These are phyloP conservation scores for Amphichorda felina DNA, from an alignment of 2,329 filamentous ascomycete species.

Conservation along the genomic window DNA sequence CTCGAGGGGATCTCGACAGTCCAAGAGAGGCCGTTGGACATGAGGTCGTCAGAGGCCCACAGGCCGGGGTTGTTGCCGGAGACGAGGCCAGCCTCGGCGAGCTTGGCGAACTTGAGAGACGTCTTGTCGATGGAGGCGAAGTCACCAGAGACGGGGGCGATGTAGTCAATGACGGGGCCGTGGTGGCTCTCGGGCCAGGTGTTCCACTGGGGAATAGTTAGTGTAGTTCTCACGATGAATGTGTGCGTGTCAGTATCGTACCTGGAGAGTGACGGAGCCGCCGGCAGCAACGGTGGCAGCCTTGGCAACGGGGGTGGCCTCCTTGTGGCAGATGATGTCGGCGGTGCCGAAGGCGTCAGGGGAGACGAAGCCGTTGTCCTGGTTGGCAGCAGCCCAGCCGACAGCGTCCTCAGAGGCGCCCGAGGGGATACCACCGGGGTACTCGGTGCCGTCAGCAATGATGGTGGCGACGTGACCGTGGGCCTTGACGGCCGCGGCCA, in stretches of 20 bases:
- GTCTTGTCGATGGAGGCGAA: constrained; percentile 39
- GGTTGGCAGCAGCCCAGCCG: constrained; percentile 20
- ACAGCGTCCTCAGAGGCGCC: constrained; percentile 17
- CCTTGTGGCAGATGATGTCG: constrained; percentile 37
- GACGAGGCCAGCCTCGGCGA: constrained; percentile 39
- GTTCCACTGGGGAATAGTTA: constrained; percentile 35
- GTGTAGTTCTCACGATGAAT: background rate
- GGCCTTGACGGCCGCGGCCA: constrained; percentile 13
- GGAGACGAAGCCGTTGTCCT: constrained; percentile 31
- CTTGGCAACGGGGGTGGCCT: constrained; percentile 23
- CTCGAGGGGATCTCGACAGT: constrained; percentile 31
- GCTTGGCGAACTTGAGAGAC: constrained; percentile 46
- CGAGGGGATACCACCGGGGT: constrained; percentile 15
- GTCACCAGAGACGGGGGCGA: constrained; percentile 39
- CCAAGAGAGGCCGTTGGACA: constrained; percentile 32
- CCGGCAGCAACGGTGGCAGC: constrained; percentile 43
- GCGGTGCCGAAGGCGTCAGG: constrained; percentile 23
- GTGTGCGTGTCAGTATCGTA: background rate
- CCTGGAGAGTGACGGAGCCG: constrained; percentile 34
- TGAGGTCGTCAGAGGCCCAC: constrained; percentile 44
- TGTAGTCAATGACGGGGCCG: constrained; percentile 48
- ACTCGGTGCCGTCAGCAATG: constrained; percentile 14
- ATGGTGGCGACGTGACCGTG: constrained; percentile 16
- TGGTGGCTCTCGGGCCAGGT: constrained; percentile 54
- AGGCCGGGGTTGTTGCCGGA: constrained; percentile 28